phyloP scores from a whole-genome alignment of 108 stramenopile species.

The Fistulifera pelliculosa region DNA sequence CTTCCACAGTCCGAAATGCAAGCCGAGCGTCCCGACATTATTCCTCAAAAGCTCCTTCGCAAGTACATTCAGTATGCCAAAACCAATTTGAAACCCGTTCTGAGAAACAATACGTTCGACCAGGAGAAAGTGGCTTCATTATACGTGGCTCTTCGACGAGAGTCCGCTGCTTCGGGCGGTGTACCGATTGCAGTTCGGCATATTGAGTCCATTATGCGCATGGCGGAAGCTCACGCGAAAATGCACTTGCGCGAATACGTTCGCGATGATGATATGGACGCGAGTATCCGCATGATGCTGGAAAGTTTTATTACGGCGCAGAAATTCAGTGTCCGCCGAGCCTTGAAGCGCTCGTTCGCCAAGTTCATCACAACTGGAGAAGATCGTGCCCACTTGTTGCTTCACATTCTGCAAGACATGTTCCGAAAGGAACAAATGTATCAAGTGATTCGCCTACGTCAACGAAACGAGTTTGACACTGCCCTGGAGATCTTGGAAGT shows the following conservation, averaged over 20 bases:
- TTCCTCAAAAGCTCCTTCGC: slow-evolving; percentile 87
- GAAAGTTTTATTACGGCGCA: slow-evolving; percentile 96
- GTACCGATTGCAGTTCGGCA: slow-evolving; percentile 99
- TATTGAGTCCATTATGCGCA: slow-evolving; percentile 97
- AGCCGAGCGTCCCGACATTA: slow-evolving; percentile 39
- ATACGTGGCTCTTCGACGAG: slow-evolving; percentile 95
- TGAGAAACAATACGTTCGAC: slow-evolving; percentile 89
- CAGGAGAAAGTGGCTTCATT: slow-evolving; percentile 96
- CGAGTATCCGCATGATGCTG: slow-evolving; percentile 87
- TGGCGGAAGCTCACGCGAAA: slow-evolving; percentile 96
- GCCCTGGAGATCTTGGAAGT: slow-evolving; percentile 59
- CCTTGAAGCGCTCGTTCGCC: slow-evolving; percentile 68
- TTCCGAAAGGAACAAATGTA: slow-evolving; percentile 86
- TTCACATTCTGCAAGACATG: slow-evolving; percentile 82
- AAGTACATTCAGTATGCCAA: slow-evolving; percentile 99
- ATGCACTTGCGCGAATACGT: slow-evolving; percentile 98
- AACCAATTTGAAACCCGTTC: slow-evolving; percentile 76
- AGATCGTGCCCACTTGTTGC: slow-evolving; percentile 75
- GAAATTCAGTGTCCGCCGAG: slow-evolving; percentile 86
- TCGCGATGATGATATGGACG: slow-evolving; percentile 96
- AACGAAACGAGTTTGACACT: slow-evolving; percentile 40
- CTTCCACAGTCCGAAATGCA: background rate
- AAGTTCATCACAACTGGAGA: slow-evolving; percentile 80
- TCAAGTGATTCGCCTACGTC: slow-evolving; percentile 67
- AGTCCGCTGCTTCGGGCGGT: slow-evolving; percentile 80